Base-by-base conservation (phyloP, 495 filamentous ascomycete genomes). In the Viridothelium virens region DNA sequence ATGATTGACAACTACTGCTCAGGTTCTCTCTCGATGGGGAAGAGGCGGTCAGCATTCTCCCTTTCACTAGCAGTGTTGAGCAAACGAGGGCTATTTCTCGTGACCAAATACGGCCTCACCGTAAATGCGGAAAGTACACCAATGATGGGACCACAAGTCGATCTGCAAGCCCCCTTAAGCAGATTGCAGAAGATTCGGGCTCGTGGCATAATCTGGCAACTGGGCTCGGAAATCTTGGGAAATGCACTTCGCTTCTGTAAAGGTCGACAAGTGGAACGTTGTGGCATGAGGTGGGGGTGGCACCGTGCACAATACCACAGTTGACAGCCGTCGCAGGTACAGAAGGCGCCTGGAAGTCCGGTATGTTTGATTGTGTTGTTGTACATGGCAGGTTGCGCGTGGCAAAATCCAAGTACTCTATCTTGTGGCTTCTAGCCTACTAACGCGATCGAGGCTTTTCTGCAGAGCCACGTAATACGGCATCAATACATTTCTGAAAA, bases 251-350 rank as follows among this genome's bases (percentile, higher is more conserved):
- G 36, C 31, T 59, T 59, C 6, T 36, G 6, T 36, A 3, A 18
- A 53, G 48, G 10, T 53, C 10, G 5, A 5, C 16, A 53, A 53
- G 7, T 53, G 48, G 5, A 18, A 5, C 25, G 48, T 18, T 53
- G 48, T 12, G 48, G 25, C 48, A 18, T 18, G 7, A 53, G 25
- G 25, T 18, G 11, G 53, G 53, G 18, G 18, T 59, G 53, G 18
- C 7, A n/a, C 25, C 18, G 3, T 7, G 31, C 5, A 31, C 53
- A 31, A 36, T n/a, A 59, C 31, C 31, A 14, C 53, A 59, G 53
- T 59, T 59, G 53, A 59, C 53, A 59, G 53, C 25, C 53, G 53
- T 59, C 14, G 53, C 53, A 59, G 53, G 14, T 59, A 31, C 53
- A 59, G 18, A 33, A 36, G 31, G 36, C n/a, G 7, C 36, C 7